Conservation (phyloP, 208 protist species). For the Trypanosoma mega region DNA sequence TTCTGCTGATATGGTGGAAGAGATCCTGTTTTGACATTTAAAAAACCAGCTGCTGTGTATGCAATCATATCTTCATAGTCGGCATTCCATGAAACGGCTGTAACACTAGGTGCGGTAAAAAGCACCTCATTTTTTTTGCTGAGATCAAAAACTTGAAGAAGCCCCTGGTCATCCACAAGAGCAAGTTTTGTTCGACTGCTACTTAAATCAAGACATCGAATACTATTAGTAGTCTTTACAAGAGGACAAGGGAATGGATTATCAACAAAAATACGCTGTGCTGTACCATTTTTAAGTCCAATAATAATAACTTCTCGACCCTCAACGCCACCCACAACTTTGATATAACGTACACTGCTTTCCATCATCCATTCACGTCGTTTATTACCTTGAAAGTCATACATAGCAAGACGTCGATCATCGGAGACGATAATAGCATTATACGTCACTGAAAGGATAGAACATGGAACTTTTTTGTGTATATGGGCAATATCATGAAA, state of each 20-base stretch:
- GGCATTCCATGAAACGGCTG: conserved; percentile 93
- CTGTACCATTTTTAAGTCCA: conserved; percentile 90
- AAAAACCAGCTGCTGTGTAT: conserved; percentile 77
- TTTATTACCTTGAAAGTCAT: conserved; percentile 91
- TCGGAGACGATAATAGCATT: conserved; percentile 91
- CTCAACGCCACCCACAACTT: conserved; percentile 90
- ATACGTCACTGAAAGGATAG: conserved; percentile 90
- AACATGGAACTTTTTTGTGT: conserved; percentile 90
- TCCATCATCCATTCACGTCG: conserved; percentile 95
- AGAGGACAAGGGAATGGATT: conserved; percentile 95
- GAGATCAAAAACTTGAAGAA: conserved; percentile 90
- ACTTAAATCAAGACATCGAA: conserved; percentile 92
- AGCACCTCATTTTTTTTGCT: conserved; percentile 82
- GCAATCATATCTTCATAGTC: conserved; percentile 96
- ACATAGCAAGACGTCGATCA: conserved; percentile 84
- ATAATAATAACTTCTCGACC: conserved; percentile 92
- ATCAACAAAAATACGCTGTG: conserved; percentile 95
- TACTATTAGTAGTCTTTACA: conserved; percentile 69
- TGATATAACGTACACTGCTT: conserved; percentile 93
- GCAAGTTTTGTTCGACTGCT: conserved; percentile 88
- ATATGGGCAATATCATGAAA: conserved; percentile 93
- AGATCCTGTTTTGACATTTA: conserved; percentile 93
- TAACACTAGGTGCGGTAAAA: conserved; percentile 88
- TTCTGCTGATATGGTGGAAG: conserved; percentile 94
- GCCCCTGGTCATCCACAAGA: conserved; percentile 90